Evolutionary conservation across 805 yeast genomes (phyloP).

Genomic region (Clavispora vitiphila): DNA sequence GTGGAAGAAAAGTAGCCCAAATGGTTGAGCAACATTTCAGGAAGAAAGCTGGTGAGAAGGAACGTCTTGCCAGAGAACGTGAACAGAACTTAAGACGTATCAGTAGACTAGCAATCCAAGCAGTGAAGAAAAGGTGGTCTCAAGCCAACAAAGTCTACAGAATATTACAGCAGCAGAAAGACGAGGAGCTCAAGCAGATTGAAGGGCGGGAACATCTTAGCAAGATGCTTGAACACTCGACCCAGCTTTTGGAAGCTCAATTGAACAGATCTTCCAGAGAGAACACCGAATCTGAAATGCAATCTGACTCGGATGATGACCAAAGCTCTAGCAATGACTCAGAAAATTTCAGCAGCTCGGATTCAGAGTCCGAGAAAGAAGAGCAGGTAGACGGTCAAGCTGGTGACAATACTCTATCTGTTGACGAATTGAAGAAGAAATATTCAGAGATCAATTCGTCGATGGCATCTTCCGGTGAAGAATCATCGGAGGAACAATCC

Average conservation of each 20-base stretch:
- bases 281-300: conserved; percentile 22
- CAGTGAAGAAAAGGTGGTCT: conserved; percentile 86
- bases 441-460: conserved; percentile 42
- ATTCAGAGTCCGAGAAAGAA: conserved; percentile 18
- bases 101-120: conserved; percentile 77
- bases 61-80: conserved; percentile 67
- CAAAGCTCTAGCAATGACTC: conserved; percentile 19
- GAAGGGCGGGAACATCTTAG: conserved; percentile 85
- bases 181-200: conserved; percentile 70
- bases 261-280: conserved; percentile 36
- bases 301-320: conserved; percentile 12
- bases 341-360: conserved; percentile 16
- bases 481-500: conserved; percentile 5
- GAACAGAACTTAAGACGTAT: conserved; percentile 64
- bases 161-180: conserved; percentile 69
- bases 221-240: conserved; percentile 85
- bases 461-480: conserved; percentile 6
- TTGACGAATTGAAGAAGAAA: conserved; percentile 53
- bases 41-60: conserved; percentile 83
- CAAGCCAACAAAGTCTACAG: conserved; percentile 79
- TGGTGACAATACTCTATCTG: conserved; percentile 47
- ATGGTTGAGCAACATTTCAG: conserved; percentile 87
- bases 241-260: conserved; percentile 85
- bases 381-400: conserved; percentile 15
- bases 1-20: conserved; percentile 66